A percentile compares a stretch with the other conserved stretches of the same genome.
Conservation (phyloP, 441 rosid genomes). For the Gossypium schwendimanii region DNA sequence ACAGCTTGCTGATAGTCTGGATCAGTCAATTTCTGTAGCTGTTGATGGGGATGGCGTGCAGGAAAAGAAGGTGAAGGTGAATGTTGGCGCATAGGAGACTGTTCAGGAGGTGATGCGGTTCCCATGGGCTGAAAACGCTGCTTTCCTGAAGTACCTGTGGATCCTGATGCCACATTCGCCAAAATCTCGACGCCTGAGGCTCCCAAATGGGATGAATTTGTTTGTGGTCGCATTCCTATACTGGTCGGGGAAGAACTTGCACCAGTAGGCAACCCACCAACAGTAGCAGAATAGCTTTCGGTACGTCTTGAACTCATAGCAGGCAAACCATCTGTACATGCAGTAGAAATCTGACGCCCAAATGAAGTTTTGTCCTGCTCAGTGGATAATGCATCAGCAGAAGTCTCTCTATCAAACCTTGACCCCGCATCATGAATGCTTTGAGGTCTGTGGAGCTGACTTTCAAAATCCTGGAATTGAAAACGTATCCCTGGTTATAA, state of each 20-base stretch:
- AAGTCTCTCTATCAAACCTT: constrained; percentile 41
- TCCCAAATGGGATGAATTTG: constrained; percentile 33
- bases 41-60: constrained; percentile 23
- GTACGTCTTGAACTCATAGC: constrained; percentile 27
- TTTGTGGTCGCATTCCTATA: constrained; percentile 38
- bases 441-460: constrained; percentile 37
- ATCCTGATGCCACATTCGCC: constrained; percentile 32
- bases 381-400: constrained; percentile 38
- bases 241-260: constrained; percentile 38
- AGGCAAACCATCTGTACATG: constrained; percentile 36
- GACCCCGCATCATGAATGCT: constrained; percentile 32
- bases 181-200: constrained; percentile 32
- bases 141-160: constrained; percentile 37
- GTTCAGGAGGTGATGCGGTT: constrained; percentile 36
- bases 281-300: constrained; percentile 43
- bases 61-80: constrained; percentile 41
- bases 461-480: constrained; percentile 53
- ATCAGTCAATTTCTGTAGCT: constrained; percentile 37
- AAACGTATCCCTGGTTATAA: constrained; percentile 10
- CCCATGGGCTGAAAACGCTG: constrained; percentile 31
- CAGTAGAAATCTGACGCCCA: constrained; percentile 36
- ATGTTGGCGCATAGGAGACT: constrained; percentile 32
- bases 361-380: constrained; percentile 46
- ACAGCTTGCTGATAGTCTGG: constrained; percentile 39
- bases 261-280: constrained; percentile 32